phyloP scores from a whole-genome alignment of 768 basidiomycete species.

The Clitopilus hobsonii region DNA sequence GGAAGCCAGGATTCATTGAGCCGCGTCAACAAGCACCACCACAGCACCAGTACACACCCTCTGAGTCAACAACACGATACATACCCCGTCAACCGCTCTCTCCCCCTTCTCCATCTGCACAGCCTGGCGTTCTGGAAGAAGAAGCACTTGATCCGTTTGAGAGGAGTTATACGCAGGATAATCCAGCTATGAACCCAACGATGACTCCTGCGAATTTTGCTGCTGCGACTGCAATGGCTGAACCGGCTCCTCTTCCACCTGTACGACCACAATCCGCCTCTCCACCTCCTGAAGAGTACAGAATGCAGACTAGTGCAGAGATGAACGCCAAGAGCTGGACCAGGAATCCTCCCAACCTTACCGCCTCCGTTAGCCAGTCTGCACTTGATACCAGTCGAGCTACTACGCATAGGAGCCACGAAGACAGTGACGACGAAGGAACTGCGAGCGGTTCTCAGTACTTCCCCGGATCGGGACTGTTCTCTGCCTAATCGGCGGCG shows the following conservation, averaged over 20 bases:
- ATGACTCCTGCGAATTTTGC: conserved; percentile 10
- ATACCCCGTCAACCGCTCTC: conserved; percentile 22
- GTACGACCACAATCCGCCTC: not conserved
- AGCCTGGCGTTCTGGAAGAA: conserved; percentile 17
- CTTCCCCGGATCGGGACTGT: conserved; percentile 35
- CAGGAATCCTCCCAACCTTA: conserved; percentile 16
- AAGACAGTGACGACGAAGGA: conserved; percentile 18
- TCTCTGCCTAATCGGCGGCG: conserved; percentile 8
- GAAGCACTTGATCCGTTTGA: conserved; percentile 40
- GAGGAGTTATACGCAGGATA: conserved; percentile 27
- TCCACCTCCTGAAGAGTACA: conserved; percentile 3
- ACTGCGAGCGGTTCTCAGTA: conserved; percentile 26
- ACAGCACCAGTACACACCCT: conserved; percentile 17
- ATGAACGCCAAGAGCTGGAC: conserved; percentile 36
- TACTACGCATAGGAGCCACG: conserved; percentile 9
- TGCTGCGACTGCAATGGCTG: not conserved
- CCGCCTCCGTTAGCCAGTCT: conserved; percentile 5
- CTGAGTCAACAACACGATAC: conserved; percentile 17
- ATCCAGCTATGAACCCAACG: conserved; percentile 7
- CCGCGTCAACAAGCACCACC: conserved; percentile 6
- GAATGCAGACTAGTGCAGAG: conserved; percentile 33
- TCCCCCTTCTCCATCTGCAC: conserved; percentile 13
- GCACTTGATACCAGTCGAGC: conserved; percentile 1
- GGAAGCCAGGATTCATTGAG: not conserved
- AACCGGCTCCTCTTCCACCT: not conserved